A percentile compares a stretch with the other conserved stretches of the same genome.
These are phyloP conservation scores for Neurospora discreta DNA, from an alignment of 495 filamentous ascomycete species.

Conservation along the genomic window DNA sequence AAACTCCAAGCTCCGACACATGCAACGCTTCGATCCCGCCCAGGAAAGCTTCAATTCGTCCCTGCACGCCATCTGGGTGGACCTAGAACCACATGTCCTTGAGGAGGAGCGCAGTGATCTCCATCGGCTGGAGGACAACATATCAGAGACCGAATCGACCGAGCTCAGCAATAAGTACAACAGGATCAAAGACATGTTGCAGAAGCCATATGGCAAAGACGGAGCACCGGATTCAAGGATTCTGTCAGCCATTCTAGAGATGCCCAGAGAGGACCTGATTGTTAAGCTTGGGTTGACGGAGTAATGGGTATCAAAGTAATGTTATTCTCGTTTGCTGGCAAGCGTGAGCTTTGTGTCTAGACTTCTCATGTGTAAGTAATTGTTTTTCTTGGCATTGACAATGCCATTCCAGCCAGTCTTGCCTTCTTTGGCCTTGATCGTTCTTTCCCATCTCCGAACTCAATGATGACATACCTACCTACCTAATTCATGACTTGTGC, in stretches of 20 bases:
- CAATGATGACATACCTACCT: neutral
- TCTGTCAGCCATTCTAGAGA: constrained; percentile 14
- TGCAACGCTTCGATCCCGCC: constrained; percentile 10
- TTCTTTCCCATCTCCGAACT: neutral
- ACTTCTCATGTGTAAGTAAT: too few relatives aligned
- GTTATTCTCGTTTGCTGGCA: too few relatives aligned
- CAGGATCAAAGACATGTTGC: constrained; percentile 17
- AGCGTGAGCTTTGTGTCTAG: too few relatives aligned
- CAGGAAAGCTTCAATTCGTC: constrained; percentile 14
- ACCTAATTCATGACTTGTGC: neutral
- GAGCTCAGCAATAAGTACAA: constrained; percentile 16
- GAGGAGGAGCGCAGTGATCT: constrained; percentile 16
- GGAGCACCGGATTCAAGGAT: constrained; percentile 13
- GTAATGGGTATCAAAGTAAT: neutral
- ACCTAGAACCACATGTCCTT: constrained; percentile 20
- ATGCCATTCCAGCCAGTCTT: too few relatives aligned
- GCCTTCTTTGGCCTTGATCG: neutral
- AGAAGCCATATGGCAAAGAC: constrained; percentile 17
- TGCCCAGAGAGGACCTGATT: constrained; percentile 17
- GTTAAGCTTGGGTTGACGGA: constrained; percentile 11
- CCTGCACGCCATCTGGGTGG: constrained; percentile 19
- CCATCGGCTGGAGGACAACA: constrained; percentile 11
- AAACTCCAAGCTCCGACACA: constrained; percentile 17
- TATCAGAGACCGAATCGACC: constrained; percentile 13
- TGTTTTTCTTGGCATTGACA: too few relatives aligned